These are phyloP conservation scores for Pestalotiopsis sp. DNA, from an alignment of 2,329 filamentous ascomycete genomes.

Conservation along the genomic window DNA sequence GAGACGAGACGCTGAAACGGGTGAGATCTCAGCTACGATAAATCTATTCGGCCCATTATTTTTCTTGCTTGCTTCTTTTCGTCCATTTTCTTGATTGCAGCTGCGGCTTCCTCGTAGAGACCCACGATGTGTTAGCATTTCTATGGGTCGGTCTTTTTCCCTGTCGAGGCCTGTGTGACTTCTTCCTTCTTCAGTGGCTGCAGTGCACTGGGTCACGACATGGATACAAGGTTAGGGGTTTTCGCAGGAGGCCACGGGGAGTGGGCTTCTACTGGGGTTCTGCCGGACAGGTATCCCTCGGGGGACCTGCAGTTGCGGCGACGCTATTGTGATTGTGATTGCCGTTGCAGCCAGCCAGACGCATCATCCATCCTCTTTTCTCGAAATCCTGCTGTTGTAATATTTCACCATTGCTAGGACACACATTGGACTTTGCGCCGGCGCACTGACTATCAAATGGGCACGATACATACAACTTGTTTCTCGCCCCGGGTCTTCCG, in stretches of 20 bases:
- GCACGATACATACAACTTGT: not conserved
- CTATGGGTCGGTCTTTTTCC: not conserved
- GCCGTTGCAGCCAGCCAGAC: not conserved
- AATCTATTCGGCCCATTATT: not conserved
- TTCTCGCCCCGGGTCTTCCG: not conserved
- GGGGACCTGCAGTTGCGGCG: not conserved
- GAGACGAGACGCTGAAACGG: not conserved
- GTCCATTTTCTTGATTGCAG: not conserved
- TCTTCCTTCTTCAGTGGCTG: not conserved
- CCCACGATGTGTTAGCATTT: not conserved
- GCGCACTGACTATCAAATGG: not conserved
- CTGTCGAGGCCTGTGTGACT: not conserved
- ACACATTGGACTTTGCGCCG: not conserved
- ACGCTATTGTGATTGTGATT: not conserved
- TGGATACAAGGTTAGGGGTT: not conserved
- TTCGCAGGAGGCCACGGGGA: not conserved
- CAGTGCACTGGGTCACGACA: not conserved
- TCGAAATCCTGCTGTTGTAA: not conserved
- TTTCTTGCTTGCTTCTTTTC: not conserved
- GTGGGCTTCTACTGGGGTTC: not conserved
- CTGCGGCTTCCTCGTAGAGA: not conserved
- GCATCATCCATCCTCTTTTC: not conserved
- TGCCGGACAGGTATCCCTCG: not conserved
- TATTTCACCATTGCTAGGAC: not conserved
- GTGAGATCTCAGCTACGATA: not conserved